Evolutionary conservation across 352 stramenopile species (phyloP), one percentile per base, ranked within the genome.

Genomic region (Phytopythium oedochilum): DNA sequence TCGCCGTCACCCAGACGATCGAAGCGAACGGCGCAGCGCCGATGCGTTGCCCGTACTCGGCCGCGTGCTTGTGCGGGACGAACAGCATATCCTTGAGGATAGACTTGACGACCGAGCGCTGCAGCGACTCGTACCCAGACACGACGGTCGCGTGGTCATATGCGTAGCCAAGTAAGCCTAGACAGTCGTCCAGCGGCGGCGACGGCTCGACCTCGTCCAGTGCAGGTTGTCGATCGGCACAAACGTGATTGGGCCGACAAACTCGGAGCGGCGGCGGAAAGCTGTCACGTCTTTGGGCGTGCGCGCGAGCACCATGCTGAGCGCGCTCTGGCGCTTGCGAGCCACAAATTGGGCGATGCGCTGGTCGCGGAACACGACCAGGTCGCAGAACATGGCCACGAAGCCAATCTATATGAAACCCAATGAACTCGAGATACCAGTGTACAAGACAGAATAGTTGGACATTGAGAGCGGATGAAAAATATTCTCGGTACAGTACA

Each of bases 61-160:
- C 54, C 9, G 75, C 73, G 32, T 83, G 61, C 20, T 78, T 71
- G 1, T 55, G 43, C 22, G 79, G 83, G 52, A 86, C 75, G 42
- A 92, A 89, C 17, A 88, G 63, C 70, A 89, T 82, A 50, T 90
- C 75, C 34, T 86, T 87, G 32, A 90, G 53, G 47, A 89, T 90
- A 5, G 75, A 85, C 49, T 87, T 88, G 46, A 83, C 67, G 22
- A 92, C 79, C 0, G 78, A 86, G 32, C 85, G 61, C 17, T 86
- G 76, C 18, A 90, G 64, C 11, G 59, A 53, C 25, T 89, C 73
- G 52, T 85, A 89, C 3, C 79, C 78, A 1, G 63, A 53, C 2
- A 82, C 63, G 59, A 90, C 78, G 20, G 59, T 66, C 10, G 83
- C 70, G 36, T 85, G 73, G 50, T 92, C 75, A 42, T 87, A 88